Base-by-base conservation (phyloP, 2,329 filamentous ascomycete species). In the Pseudogymnoascus sp. region DNA sequence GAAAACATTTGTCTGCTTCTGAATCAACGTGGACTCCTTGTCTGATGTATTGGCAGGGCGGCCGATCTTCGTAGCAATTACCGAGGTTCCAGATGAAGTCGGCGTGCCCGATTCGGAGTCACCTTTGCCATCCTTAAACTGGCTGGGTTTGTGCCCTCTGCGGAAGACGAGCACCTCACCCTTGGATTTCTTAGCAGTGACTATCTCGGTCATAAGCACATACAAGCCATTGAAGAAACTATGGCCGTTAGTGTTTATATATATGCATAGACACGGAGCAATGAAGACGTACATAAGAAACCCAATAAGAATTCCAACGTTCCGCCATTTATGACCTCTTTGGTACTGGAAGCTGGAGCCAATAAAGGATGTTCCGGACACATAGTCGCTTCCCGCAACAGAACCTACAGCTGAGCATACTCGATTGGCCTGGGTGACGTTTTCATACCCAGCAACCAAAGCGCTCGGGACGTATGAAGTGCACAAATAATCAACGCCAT, bases 111-210 rank as follows among this genome's bases (percentile, higher is more conserved):
- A 68, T 56, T 68, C 66, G 16, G 71, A 70, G 18, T 62, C 56
- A 12, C 61, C 71, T 9, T 72, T 71, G 28, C 73, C 63, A 21
- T 68, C 23, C 60, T 68, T 2, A 36, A 36, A 64, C 64, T 49
- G 34, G 42, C 63, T 56, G 59, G 68, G 68, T 14, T 82, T 81
- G 72, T 87, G 78, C 23, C 87, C 87, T 59, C 86, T 84, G 63
- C 85, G 86, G 78, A 90, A 91, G 38, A 91, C 82, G 3, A 91
- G 78, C 14, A 91, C 86, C 69, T 91, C 88, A 63, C 88, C 88
- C 80, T 89, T 91, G 36, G 86, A 89, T 74, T 87, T 88, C 74
- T 85, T 83, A 16, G 88, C 85, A 3, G 77, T 75, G 60, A 78
- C 77, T 34, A 84, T 81, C 73, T 91, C 88, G 5, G 86, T 84